These are phyloP conservation scores for Chlorella variabilis DNA, from an alignment of 163 green algal genomes.

Conservation along the genomic window DNA sequence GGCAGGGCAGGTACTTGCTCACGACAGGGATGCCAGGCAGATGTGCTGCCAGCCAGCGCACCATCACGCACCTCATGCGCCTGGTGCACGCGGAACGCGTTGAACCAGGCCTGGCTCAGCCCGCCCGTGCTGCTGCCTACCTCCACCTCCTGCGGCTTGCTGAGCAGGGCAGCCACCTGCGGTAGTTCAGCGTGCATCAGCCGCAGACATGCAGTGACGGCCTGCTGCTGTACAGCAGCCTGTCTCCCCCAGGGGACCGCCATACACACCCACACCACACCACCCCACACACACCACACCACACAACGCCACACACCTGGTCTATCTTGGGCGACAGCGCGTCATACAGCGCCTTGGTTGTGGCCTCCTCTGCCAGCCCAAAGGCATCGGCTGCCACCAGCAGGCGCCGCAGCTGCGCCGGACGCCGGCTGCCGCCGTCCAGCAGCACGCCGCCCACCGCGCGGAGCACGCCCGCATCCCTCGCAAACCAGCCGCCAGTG, in stretches of 20 bases:
- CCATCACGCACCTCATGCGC: slow-evolving; percentile 32
- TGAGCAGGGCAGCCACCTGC: slow-evolving; percentile 47
- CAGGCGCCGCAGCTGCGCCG: slow-evolving; percentile 53
- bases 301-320: too few species aligned
- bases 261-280: too few species aligned
- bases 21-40: background rate
- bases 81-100: slow-evolving; percentile 76
- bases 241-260: too few species aligned
- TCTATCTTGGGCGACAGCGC: slow-evolving; percentile 13
- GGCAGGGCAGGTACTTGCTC: background rate
- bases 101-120: slow-evolving; percentile 64
- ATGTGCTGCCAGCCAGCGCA: background rate
- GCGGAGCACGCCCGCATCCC: slow-evolving; percentile 57
- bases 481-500: slow-evolving; percentile 79
- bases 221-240: too few species aligned
- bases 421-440: slow-evolving; percentile 17
- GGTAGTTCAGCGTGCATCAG: background rate
- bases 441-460: slow-evolving; percentile 67
- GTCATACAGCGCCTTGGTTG: slow-evolving; percentile 61
- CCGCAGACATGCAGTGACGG: background rate
- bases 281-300: too few species aligned
- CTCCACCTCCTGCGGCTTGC: slow-evolving; percentile 63
- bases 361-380: slow-evolving; percentile 56
- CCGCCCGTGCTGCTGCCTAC: slow-evolving; percentile 28
- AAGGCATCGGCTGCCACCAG: slow-evolving; percentile 83